Evolutionary conservation across 2,329 filamentous ascomycete species (phyloP).

Genomic region (Colletotrichum spaethianum): DNA sequence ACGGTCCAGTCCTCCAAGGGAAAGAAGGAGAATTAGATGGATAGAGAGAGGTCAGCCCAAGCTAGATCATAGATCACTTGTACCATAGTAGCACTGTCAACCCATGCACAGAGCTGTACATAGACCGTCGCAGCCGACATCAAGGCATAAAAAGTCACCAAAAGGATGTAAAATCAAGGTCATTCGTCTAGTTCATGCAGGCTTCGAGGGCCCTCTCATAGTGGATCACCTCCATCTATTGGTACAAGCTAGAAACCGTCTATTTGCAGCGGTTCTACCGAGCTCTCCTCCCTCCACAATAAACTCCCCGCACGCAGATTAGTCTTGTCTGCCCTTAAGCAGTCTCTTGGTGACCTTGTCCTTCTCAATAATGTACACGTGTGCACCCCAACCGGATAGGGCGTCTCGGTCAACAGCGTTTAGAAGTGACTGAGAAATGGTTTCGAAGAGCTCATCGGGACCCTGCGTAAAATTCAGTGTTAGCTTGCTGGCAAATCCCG

Average conservation of each 20-base stretch:
- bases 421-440: conserved; percentile 93
- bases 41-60: conserved; percentile 42
- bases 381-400: conserved; percentile 96
- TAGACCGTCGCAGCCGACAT: conserved; percentile 28
- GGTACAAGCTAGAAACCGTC: conserved; percentile 50
- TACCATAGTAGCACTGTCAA: conserved; percentile 46
- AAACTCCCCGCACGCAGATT: conserved; percentile 50
- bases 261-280: conserved; percentile 35
- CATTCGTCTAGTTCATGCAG: conserved; percentile 39
- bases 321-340: conserved; percentile 97
- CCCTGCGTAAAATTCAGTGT: conserved; percentile 64
- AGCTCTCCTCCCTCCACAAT: conserved; percentile 18
- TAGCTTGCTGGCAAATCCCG: conserved; percentile 33
- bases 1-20: conserved; percentile 54
- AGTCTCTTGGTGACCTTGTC: conserved; percentile 99
- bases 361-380: conserved; percentile 99
- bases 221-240: conserved; percentile 50
- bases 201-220: conserved; percentile 33
- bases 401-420: conserved; percentile 98
- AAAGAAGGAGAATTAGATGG: conserved; percentile 69
- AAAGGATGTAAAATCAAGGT: conserved; percentile 27
- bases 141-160: conserved; percentile 14
- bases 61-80: conserved; percentile 49
- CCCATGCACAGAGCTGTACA: conserved; percentile 34
- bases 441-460: conserved; percentile 97